phyloP scores from a whole-genome alignment of 1,139 yeast genomes.

The Blastobotrys serpentis region DNA sequence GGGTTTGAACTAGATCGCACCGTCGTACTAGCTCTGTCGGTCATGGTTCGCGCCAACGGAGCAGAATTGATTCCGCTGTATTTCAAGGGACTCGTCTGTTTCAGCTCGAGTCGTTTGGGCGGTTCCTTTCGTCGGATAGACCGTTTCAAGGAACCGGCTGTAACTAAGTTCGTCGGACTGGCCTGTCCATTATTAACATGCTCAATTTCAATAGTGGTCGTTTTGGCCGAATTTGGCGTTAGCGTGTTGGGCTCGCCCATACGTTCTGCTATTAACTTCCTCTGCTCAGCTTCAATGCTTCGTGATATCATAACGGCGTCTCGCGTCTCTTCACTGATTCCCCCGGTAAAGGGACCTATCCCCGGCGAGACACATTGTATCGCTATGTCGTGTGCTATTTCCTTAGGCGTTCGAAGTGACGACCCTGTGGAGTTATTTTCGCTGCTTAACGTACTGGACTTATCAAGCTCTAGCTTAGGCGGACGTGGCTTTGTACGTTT shows the following conservation, averaged over 20 bases:
- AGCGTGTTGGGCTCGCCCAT: conserved; percentile 15
- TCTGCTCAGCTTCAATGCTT: conserved; percentile 40
- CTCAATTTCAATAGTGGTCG: conserved; percentile 10
- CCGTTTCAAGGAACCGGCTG: conserved; percentile 10
- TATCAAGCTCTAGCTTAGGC: conserved; percentile 24
- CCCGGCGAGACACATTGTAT: conserved; percentile 45
- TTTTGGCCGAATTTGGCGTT: conserved; percentile 5
- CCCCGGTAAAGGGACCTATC: conserved; percentile 32
- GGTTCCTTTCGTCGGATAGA: conserved; percentile 16
- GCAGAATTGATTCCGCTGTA: conserved; percentile 16
- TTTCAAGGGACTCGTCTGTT: neutral
- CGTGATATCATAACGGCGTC: conserved; percentile 37
- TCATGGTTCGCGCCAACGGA: conserved; percentile 15
- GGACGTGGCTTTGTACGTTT: conserved; percentile 19
- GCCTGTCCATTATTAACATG: conserved; percentile 1
- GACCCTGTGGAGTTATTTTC: conserved; percentile 12
- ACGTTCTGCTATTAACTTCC: conserved; percentile 35
- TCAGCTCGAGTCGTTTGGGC: conserved; percentile 13
- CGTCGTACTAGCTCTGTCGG: conserved; percentile 1
- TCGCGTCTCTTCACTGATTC: conserved; percentile 36
- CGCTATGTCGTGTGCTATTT: conserved; percentile 37
- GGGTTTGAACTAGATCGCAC: neutral
- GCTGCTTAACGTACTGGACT: conserved; percentile 14
- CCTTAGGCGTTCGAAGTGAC: conserved; percentile 34
- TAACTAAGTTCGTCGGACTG: conserved; percentile 3